These are phyloP conservation scores for Ophiostoma australiae DNA, from an alignment of 2,329 filamentous ascomycete species.

Conservation along the genomic window DNA sequence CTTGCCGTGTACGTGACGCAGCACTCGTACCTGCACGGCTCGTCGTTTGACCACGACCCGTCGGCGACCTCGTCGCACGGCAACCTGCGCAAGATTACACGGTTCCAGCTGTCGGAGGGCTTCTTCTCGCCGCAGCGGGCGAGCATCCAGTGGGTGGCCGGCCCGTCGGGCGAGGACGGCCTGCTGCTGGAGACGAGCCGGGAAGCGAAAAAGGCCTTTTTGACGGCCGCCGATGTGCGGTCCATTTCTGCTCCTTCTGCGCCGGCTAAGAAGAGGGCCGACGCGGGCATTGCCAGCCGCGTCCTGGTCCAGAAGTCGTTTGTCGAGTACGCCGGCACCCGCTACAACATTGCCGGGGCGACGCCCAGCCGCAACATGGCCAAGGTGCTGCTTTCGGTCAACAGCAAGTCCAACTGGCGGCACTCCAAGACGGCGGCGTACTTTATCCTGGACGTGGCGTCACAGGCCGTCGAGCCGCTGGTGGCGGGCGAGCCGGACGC, in stretches of 20 bases:
- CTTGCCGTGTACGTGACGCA: slow-evolving; percentile 61
- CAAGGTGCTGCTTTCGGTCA: slow-evolving; percentile 76
- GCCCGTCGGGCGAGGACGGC: slow-evolving; percentile 73
- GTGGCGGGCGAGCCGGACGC: slow-evolving; percentile 62
- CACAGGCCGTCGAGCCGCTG: slow-evolving; percentile 70
- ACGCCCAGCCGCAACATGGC: slow-evolving; percentile 79
- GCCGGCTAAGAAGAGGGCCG: slow-evolving; percentile 36
- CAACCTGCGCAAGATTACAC: slow-evolving; percentile 65
- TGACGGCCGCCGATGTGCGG: slow-evolving; percentile 83
- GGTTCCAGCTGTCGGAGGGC: slow-evolving; percentile 65
- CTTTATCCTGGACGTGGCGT: slow-evolving; percentile 86
- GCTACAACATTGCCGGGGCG: slow-evolving; percentile 54
- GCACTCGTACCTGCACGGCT: slow-evolving; percentile 61
- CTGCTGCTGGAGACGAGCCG: slow-evolving; percentile 67
- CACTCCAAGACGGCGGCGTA: slow-evolving; percentile 83
- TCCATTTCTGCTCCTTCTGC: slow-evolving; percentile 31
- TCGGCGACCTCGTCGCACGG: slow-evolving; percentile 56
- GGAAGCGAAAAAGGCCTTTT: slow-evolving; percentile 60
- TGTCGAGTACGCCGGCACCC: slow-evolving; percentile 57
- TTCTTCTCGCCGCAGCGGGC: slow-evolving; percentile 61
- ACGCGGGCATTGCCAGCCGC: slow-evolving; percentile 44
- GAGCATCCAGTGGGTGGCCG: slow-evolving; percentile 70
- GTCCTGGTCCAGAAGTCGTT: slow-evolving; percentile 67
- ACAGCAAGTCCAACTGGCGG: slow-evolving; percentile 73
- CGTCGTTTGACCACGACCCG: slow-evolving; percentile 61